Conservation (phyloP, 768 basidiomycete species). For the Panaeolus papilionaceus region DNA sequence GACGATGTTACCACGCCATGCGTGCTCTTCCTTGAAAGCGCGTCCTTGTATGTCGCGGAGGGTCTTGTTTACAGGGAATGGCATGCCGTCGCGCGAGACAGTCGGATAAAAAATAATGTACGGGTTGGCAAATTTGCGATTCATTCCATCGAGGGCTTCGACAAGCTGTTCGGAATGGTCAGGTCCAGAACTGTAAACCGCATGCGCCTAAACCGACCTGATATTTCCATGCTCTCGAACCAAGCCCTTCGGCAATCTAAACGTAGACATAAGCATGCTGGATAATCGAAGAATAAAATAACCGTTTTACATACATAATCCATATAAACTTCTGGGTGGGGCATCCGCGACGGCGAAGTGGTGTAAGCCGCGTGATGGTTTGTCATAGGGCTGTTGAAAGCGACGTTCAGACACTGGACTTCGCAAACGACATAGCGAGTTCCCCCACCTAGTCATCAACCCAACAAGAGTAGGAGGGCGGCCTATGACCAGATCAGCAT, state of each 20-base stretch:
- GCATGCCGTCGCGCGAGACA: constrained; percentile 79
- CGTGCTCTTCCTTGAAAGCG: constrained; percentile 61
- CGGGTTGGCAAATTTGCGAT: constrained; percentile 75
- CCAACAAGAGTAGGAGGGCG: constrained; percentile 75
- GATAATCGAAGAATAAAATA: constrained; percentile 14
- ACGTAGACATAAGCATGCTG: constrained; percentile 24
- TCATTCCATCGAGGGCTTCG: constrained; percentile 82
- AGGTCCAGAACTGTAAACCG: constrained; percentile 20
- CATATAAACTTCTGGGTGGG: constrained; percentile 87
- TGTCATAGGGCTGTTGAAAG: constrained; percentile 45
- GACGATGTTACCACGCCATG: constrained; percentile 85
- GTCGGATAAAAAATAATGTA: constrained; percentile 84
- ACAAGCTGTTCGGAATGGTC: constrained; percentile 54
- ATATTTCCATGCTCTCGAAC: constrained; percentile 73
- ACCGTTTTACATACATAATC: constrained; percentile 58
- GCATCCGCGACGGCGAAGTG: constrained; percentile 62
- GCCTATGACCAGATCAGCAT: constrained; percentile 38
- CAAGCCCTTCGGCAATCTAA: constrained; percentile 74
- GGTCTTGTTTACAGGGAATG: constrained; percentile 81
- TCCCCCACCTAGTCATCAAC: constrained; percentile 72
- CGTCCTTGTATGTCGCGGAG: constrained; percentile 77
- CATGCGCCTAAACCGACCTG: constrained; percentile 53
- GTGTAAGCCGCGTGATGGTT: constrained; percentile 52
- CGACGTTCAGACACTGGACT: constrained; percentile 17
- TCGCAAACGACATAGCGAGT: constrained; percentile 3